Base-by-base conservation (phyloP, 306 rosid genomes). In the Casuarina glauca region DNA sequence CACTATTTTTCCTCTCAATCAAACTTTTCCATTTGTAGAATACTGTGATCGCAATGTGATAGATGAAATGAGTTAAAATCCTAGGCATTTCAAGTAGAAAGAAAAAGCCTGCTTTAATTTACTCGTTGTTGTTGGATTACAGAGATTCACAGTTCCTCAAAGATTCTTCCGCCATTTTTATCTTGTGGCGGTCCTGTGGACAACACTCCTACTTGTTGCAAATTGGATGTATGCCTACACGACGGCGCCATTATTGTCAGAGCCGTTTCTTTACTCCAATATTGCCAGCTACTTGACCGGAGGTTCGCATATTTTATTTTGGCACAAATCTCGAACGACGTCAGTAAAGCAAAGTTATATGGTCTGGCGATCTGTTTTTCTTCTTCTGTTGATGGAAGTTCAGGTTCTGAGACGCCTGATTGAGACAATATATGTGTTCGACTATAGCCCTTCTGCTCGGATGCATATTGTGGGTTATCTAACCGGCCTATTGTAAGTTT, bases 391-490 rank as follows among this genome's bases (percentile, higher is more conserved):
- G 76, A 89, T 94, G 97, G 98, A 90, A 58, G 69, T 80, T 79
- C 98, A 94, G 38, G 95, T 90, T 58, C 74, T 87, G 52, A 81
- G 96, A 76, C 97, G 95, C 58, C 88, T 94, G 48, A 84, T 76
- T 79, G 97, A 94, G 81, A 82, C 88, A 6, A 82, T 87, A 45
- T 83, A 83, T 38, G 91, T 91, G 26, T 94, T 92, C 86, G 85
- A 87, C 48, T 92, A 92, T 61, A 87, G 98, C 76, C 89, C 90
- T 39, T 86, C 89, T 17, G 97, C 97, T 81, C 86, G 90, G 70
- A 94, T 92, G 98, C 97, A 94, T 79, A 66, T 89, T 79, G 2
- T 92, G 45, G 97, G 97, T 39, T 92, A 95, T 85, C 86, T 95
- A 17, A 78, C 95, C 36, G 98, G 98, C 79, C 63, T 88, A 64